phyloP scores from a whole-genome alignment of 2,329 filamentous ascomycete genomes.

The Phaeomoniella chlamydospora region DNA sequence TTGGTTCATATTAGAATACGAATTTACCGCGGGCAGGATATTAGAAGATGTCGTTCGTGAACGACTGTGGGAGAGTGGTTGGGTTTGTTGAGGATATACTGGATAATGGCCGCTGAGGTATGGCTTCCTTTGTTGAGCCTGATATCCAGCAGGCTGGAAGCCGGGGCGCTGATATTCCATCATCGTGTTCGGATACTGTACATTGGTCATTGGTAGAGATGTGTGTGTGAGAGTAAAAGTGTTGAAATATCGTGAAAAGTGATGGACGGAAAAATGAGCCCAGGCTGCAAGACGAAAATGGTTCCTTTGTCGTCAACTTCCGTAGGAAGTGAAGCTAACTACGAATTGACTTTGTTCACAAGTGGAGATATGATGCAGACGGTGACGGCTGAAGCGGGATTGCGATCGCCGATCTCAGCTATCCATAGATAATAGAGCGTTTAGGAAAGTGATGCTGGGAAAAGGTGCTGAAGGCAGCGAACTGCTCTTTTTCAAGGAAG shows the following conservation, averaged over 20 bases:
- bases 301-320: not conserved
- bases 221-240: not conserved
- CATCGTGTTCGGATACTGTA: constrained; percentile 1
- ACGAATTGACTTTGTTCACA: not conserved
- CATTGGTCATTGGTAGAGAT: constrained; percentile 1
- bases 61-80: not conserved
- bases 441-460: too few species aligned
- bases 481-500: too few species aligned
- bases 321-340: not conserved
- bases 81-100: not conserved
- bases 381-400: not conserved
- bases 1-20: not conserved
- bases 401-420: not conserved
- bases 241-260: not conserved
- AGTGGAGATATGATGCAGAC: not conserved
- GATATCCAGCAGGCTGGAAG: constrained; percentile 20
- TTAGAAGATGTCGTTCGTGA: constrained; percentile 1
- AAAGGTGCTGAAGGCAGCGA: too few species aligned
- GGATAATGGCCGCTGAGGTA: constrained; percentile 1
- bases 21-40: not conserved
- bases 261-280: not conserved
- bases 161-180: constrained; percentile 15
- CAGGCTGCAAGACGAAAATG: not conserved
- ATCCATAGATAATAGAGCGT: too few species aligned
- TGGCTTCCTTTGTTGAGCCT: constrained; percentile 22